phyloP scores from a whole-genome alignment of 148 eudicot species.

The Gaultheria prostrata region DNA sequence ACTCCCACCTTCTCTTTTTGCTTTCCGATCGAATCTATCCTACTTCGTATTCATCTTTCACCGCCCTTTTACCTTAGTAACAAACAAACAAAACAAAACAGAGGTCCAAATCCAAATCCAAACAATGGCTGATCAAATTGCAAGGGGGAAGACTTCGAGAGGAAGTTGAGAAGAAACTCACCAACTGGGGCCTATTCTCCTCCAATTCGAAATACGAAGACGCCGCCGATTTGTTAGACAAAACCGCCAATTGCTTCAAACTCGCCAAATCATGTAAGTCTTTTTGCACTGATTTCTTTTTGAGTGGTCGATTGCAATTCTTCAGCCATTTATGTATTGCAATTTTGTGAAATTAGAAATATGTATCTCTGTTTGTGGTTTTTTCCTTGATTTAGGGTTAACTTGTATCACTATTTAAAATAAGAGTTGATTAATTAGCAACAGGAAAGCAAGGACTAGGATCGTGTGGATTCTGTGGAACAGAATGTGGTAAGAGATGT shows the following conservation, averaged over 20 bases:
- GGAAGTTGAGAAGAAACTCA: slow-evolving; percentile 75
- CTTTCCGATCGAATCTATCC: not conserved
- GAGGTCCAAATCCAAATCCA: not conserved
- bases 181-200: slow-evolving; percentile 67
- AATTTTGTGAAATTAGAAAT: not conserved
- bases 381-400: not conserved
- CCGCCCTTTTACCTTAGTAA: not conserved
- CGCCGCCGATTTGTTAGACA: slow-evolving; percentile 58
- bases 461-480: too few relatives aligned
- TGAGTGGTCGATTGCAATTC: not conserved
- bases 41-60: not conserved
- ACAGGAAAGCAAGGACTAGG: too few relatives aligned
- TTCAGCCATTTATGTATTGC: not conserved
- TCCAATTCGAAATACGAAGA: slow-evolving; percentile 75
- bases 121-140: slow-evolving; percentile 22
- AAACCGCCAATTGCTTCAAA: slow-evolving; percentile 47
- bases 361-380: not conserved
- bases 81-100: not conserved
- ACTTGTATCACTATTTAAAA: not conserved
- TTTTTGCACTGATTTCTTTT: slow-evolving; percentile 11
- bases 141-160: slow-evolving; percentile 61
- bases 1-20: not conserved
- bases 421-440: not conserved
- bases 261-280: slow-evolving; percentile 71
- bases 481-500: too few relatives aligned